Evolutionary conservation across 148 eudicot species (phyloP).

Genomic region (Diospyros lotus): DNA sequence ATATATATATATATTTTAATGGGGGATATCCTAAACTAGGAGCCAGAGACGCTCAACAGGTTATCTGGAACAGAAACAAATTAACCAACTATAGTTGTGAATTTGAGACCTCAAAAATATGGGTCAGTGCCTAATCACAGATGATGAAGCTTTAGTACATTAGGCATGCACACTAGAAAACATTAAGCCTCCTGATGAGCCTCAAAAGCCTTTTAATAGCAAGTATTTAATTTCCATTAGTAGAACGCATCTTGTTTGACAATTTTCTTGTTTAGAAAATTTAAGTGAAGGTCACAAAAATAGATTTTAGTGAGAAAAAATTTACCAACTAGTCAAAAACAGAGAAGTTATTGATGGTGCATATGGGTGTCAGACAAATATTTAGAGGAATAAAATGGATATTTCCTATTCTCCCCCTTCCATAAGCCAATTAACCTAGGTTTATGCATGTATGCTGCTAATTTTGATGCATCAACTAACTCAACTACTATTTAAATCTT

Average conservation of each 20-base stretch:
- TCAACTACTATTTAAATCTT: too few relatives aligned
- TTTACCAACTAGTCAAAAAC: too few relatives aligned
- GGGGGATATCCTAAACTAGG: background rate
- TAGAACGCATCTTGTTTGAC: background rate
- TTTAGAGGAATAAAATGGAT: too few relatives aligned
- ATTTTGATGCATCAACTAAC: too few relatives aligned
- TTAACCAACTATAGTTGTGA: background rate
- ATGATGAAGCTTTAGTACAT: background rate
- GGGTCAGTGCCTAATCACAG: background rate
- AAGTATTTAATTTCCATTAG: background rate
- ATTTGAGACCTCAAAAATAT: background rate
- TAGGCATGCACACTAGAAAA: background rate
- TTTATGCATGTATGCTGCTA: too few relatives aligned
- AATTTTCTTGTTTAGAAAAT: too few relatives aligned
- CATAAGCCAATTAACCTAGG: too few relatives aligned
- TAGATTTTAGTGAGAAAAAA: background rate
- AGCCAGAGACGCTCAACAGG: background rate
- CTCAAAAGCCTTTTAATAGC: background rate
- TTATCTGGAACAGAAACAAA: background rate
- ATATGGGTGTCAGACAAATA: background rate
- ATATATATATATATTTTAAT: background rate
- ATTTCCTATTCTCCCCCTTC: too few relatives aligned
- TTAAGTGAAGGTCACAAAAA: background rate
- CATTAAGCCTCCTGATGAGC: background rate
- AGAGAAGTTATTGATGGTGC: too few relatives aligned